Evolutionary conservation across 768 basidiomycete genomes (phyloP).

Genomic region (Suillus alpinus): DNA sequence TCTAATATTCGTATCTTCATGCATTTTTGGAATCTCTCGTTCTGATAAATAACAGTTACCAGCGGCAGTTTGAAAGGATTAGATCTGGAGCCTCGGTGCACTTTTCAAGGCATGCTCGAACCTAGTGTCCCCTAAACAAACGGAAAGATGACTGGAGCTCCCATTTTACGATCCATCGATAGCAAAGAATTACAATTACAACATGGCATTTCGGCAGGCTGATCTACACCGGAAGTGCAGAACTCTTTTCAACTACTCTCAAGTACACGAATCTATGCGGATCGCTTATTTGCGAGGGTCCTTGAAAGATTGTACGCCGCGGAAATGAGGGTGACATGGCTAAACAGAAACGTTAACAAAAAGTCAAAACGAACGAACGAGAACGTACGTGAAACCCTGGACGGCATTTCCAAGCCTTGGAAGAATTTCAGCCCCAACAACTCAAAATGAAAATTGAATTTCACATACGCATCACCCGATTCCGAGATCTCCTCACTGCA

Average conservation of each 20-base stretch:
- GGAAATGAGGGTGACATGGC: conserved; percentile 82
- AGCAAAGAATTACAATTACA: neutral
- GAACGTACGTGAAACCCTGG: conserved; percentile 82
- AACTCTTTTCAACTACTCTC: neutral
- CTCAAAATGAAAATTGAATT: neutral
- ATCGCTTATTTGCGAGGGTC: conserved; percentile 34
- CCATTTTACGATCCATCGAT: neutral
- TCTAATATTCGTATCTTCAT: conserved; percentile 28
- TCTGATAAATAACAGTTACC: neutral
- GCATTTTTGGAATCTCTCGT: conserved; percentile 16
- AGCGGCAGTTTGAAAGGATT: neutral
- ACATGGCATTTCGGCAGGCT: neutral
- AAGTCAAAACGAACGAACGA: neutral
- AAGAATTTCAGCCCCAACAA: conserved; percentile 2
- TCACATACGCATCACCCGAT: conserved; percentile 73
- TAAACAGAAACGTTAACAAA: conserved; percentile 22
- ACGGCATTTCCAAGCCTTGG: conserved; percentile 80
- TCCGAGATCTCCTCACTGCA: conserved; percentile 86
- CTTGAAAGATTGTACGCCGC: conserved; percentile 82
- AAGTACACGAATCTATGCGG: neutral
- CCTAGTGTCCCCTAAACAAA: neutral
- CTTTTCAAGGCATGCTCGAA: neutral
- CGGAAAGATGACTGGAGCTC: neutral
- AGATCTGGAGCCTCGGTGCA: neutral
- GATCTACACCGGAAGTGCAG: neutral